Evolutionary conservation across 2,329 filamentous ascomycete species (phyloP).

Genomic region (Acrodontium crateriforme): DNA sequence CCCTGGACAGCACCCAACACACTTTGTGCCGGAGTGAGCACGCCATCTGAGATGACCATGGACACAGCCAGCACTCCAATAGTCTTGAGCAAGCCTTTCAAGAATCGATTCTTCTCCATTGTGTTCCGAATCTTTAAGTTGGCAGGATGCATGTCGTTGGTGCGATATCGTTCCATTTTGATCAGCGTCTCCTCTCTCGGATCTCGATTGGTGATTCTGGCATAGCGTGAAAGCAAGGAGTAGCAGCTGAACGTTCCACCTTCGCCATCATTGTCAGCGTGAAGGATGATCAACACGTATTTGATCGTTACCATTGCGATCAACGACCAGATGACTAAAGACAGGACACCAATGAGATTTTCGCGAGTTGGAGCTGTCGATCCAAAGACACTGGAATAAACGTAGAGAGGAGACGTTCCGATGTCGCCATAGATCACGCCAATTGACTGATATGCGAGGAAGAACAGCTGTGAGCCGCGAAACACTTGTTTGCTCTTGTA

Average conservation of each 20-base stretch:
- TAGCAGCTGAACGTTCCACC: slow-evolving; percentile 58
- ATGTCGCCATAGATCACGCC: slow-evolving; percentile 60
- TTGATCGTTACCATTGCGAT: slow-evolving; percentile 57
- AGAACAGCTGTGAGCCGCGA: slow-evolving; percentile 16
- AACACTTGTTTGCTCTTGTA: slow-evolving; percentile 20
- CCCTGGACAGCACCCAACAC: slow-evolving; percentile 54
- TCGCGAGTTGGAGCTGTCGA: slow-evolving; percentile 35
- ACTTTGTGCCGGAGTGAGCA: slow-evolving; percentile 56
- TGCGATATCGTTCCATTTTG: slow-evolving; percentile 45
- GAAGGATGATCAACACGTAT: slow-evolving; percentile 52
- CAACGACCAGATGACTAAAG: slow-evolving; percentile 55
- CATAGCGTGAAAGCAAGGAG: slow-evolving; percentile 47
- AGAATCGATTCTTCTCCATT: slow-evolving; percentile 42
- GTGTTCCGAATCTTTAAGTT: slow-evolving; percentile 41
- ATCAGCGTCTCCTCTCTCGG: slow-evolving; percentile 42
- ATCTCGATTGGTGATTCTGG: slow-evolving; percentile 46
- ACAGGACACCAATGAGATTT: slow-evolving; percentile 50
- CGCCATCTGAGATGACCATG: slow-evolving; percentile 53
- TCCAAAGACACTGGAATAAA: slow-evolving; percentile 54
- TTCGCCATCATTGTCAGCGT: slow-evolving; percentile 57
- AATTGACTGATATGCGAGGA: slow-evolving; percentile 50
- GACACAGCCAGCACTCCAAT: slow-evolving; percentile 53
- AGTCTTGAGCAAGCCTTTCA: slow-evolving; percentile 42
- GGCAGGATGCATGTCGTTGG: slow-evolving; percentile 40
- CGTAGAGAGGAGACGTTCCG: slow-evolving; percentile 54